Percentiles rank a stretch among this genome's conserved stretches.
These are phyloP conservation scores for Raffaelea ambrosiae DNA, from an alignment of 2,329 filamentous ascomycete genomes.

Conservation along the genomic window DNA sequence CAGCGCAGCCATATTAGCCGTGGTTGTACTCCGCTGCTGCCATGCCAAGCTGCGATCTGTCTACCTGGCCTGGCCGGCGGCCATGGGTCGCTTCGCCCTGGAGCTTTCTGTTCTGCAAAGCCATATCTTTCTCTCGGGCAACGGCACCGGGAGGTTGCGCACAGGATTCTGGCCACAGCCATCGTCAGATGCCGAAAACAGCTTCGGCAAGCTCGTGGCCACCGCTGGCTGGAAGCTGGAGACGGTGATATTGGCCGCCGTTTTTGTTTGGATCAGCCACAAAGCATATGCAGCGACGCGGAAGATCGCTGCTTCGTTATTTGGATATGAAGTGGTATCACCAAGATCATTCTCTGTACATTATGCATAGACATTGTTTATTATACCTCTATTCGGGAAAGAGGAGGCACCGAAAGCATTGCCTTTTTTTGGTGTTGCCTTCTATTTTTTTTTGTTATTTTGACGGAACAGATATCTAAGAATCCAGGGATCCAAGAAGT, in stretches of 20 bases:
- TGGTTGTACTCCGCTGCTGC: constrained; percentile 43
- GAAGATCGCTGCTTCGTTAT: too few relatives aligned
- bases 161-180: constrained; percentile 5
- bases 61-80: constrained; percentile 39
- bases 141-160: constrained; percentile 43
- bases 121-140: constrained; percentile 53
- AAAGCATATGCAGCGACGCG: too few relatives aligned
- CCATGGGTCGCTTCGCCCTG: constrained; percentile 46
- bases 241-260: background rate
- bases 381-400: too few relatives aligned
- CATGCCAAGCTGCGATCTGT: constrained; percentile 29
- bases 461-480: too few relatives aligned
- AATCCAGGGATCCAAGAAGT: too few relatives aligned
- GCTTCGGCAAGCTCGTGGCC: constrained; percentile 2
- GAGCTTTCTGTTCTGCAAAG: constrained; percentile 53
- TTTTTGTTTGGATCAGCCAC: background rate
- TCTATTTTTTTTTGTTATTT: too few relatives aligned
- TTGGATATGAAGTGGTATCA: too few relatives aligned
- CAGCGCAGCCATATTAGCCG: constrained; percentile 43
- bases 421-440: too few relatives aligned
- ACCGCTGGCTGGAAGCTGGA: constrained; percentile 6
- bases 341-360: too few relatives aligned
- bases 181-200: background rate
- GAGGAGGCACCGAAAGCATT: too few relatives aligned
- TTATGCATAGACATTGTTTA: too few relatives aligned